phyloP scores from a whole-genome alignment of 805 yeast genomes.

The Alloascoidea africana region DNA sequence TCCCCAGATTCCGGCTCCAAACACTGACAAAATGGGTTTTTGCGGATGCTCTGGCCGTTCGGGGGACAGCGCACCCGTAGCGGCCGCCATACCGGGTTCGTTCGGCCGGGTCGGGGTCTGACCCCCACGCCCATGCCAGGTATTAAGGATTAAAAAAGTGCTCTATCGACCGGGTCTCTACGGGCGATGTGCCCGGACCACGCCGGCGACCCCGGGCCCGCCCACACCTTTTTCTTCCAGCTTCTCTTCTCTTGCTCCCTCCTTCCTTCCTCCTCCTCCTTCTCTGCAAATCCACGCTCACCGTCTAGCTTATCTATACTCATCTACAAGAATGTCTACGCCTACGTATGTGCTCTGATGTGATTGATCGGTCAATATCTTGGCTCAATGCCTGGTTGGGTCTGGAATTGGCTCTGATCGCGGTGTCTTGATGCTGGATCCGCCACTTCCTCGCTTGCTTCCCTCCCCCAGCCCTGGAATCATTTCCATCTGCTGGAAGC shows the following conservation, averaged over 20 bases:
- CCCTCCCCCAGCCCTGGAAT: too few relatives aligned
- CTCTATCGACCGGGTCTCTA: background rate
- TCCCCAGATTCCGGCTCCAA: too few relatives aligned
- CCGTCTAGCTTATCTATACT: too few relatives aligned
- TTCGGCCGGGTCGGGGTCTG: background rate
- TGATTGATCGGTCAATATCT: too few relatives aligned
- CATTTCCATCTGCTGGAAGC: too few relatives aligned
- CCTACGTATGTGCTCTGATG: constrained; percentile 8
- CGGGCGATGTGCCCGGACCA: background rate
- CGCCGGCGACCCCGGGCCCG: background rate
- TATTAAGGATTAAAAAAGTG: background rate
- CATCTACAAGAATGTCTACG: constrained; percentile 7
- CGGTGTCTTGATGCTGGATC: too few relatives aligned
- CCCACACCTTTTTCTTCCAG: constrained; percentile 2
- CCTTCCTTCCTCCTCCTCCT: constrained; percentile 2
- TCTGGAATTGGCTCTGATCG: too few relatives aligned
- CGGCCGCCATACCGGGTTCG: background rate
- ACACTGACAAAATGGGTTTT: too few relatives aligned
- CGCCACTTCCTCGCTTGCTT: too few relatives aligned
- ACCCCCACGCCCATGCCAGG: background rate
- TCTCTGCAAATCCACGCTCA: background rate
- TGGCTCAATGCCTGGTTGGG: too few relatives aligned
- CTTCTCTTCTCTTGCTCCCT: constrained; percentile 2
- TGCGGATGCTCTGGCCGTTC: too few relatives aligned
- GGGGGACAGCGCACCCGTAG: background rate